Evolutionary conservation across 1,284 basidiomycete species (phyloP).

Genomic region (Melampsora americana): DNA sequence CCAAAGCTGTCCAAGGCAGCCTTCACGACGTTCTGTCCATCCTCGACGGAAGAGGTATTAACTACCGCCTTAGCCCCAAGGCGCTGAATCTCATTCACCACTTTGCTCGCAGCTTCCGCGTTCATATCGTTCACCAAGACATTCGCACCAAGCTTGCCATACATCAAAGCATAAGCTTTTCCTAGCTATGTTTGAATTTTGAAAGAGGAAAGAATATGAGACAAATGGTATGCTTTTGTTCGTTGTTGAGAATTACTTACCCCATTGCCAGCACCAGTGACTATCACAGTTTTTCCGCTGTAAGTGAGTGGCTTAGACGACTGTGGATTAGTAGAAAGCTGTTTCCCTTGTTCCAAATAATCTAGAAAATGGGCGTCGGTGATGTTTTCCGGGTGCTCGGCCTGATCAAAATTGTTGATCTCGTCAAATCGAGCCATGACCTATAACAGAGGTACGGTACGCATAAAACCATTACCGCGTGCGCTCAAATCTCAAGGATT

Average conservation of each 20-base stretch:
- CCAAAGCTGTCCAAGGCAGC: slow-evolving; percentile 83
- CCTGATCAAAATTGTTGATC: slow-evolving; percentile 71
- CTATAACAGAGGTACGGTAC: slow-evolving; percentile 53
- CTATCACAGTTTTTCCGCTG: slow-evolving; percentile 83
- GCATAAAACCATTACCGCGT: too few relatives aligned
- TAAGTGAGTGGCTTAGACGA: slow-evolving; percentile 71
- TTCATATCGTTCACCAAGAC: slow-evolving; percentile 95
- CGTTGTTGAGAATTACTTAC: slow-evolving; percentile 13
- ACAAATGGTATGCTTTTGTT: background rate
- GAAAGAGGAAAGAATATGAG: background rate
- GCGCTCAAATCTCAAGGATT: too few relatives aligned
- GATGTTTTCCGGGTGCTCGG: slow-evolving; percentile 69
- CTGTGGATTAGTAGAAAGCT: slow-evolving; percentile 70
- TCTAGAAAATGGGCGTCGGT: slow-evolving; percentile 62
- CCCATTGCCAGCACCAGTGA: slow-evolving; percentile 90
- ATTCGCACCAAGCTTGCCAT: slow-evolving; percentile 83
- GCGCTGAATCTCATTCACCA: slow-evolving; percentile 83
- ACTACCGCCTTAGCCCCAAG: slow-evolving; percentile 84
- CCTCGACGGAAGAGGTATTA: slow-evolving; percentile 80
- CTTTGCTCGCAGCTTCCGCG: slow-evolving; percentile 74
- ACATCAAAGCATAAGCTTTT: slow-evolving; percentile 86
- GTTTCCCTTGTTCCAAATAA: slow-evolving; percentile 68
- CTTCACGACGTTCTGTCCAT: slow-evolving; percentile 86
- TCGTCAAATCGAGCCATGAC: slow-evolving; percentile 77
- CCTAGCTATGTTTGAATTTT: slow-evolving; percentile 63